phyloP scores from a whole-genome alignment of 2,329 filamentous ascomycete genomes.

The Cercospora janseana region DNA sequence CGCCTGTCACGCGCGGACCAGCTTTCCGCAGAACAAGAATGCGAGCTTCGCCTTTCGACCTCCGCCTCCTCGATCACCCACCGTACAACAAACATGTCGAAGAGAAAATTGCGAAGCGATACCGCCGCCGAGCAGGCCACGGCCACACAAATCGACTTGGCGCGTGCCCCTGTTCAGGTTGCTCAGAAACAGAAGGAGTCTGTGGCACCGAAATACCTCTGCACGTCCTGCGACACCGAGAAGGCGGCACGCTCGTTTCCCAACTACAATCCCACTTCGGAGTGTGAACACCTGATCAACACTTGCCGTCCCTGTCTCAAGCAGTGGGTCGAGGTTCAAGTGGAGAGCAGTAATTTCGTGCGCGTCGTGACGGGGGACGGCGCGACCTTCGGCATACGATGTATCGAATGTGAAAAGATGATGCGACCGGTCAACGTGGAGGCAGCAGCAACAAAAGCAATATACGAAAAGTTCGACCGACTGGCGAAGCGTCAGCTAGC shows the following conservation, averaged over 20 bases:
- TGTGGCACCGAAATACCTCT: constrained; percentile 19
- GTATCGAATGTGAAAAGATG: constrained; percentile 50
- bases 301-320: constrained; percentile 40
- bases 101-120: constrained; percentile 17
- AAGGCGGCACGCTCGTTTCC: constrained; percentile 32
- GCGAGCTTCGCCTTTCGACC: too few relatives aligned
- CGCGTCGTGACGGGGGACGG: constrained; percentile 12
- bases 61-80: neutral
- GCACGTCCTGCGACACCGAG: constrained; percentile 26
- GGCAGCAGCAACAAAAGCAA: constrained; percentile 45
- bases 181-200: constrained; percentile 13
- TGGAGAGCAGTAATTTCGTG: constrained; percentile 22
- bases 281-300: constrained; percentile 40
- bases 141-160: neutral
- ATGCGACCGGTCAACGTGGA: constrained; percentile 49
- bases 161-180: neutral
- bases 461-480: constrained; percentile 41
- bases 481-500: constrained; percentile 29
- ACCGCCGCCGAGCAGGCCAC: constrained; percentile 4
- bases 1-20: too few relatives aligned
- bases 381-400: constrained; percentile 49
- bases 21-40: too few relatives aligned
- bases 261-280: constrained; percentile 35
- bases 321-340: constrained; percentile 39
- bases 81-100: constrained; percentile 12